phyloP scores from a whole-genome alignment of 2,329 filamentous ascomycete genomes.

The Calonectria naviculata region DNA sequence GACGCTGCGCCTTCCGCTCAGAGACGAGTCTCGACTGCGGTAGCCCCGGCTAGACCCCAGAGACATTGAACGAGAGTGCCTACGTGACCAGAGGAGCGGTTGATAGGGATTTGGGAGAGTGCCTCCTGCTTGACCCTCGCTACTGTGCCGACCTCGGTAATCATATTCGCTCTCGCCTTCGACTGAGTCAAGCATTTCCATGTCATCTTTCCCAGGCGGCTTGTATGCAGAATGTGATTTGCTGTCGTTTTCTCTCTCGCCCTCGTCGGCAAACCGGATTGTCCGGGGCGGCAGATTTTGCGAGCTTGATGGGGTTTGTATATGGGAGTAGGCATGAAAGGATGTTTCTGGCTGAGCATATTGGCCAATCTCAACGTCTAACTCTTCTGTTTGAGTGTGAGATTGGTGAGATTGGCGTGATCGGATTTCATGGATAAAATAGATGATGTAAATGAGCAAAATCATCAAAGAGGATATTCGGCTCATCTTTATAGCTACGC shows the following conservation, averaged over 20 bases:
- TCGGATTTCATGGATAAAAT: slow-evolving; percentile 81
- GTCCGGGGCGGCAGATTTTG: slow-evolving; percentile 32
- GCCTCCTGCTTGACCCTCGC: background rate
- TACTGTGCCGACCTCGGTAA: background rate
- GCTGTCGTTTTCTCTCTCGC: background rate
- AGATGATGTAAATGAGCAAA: slow-evolving; percentile 77
- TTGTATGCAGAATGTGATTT: background rate
- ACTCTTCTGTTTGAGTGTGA: slow-evolving; percentile 72
- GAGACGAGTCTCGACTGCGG: slow-evolving; percentile 35
- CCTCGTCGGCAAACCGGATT: slow-evolving; percentile 43
- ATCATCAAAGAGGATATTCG: slow-evolving; percentile 82
- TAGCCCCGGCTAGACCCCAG: slow-evolving; percentile 30
- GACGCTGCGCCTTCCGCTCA: slow-evolving; percentile 6
- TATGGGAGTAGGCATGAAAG: background rate
- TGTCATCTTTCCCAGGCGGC: background rate
- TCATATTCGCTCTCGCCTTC: background rate
- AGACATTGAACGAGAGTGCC: slow-evolving; percentile 41
- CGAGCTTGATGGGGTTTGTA: slow-evolving; percentile 15
- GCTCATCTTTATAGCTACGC: slow-evolving; percentile 76
- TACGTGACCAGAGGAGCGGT: slow-evolving; percentile 26
- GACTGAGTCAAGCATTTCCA: slow-evolving; percentile 21
- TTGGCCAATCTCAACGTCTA: slow-evolving; percentile 57
- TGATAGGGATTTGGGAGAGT: slow-evolving; percentile 31
- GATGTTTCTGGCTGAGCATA: background rate
- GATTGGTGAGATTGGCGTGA: slow-evolving; percentile 66